These are phyloP conservation scores for Lactarius evosmus DNA, from an alignment of 768 basidiomycete genomes.

Conservation along the genomic window DNA sequence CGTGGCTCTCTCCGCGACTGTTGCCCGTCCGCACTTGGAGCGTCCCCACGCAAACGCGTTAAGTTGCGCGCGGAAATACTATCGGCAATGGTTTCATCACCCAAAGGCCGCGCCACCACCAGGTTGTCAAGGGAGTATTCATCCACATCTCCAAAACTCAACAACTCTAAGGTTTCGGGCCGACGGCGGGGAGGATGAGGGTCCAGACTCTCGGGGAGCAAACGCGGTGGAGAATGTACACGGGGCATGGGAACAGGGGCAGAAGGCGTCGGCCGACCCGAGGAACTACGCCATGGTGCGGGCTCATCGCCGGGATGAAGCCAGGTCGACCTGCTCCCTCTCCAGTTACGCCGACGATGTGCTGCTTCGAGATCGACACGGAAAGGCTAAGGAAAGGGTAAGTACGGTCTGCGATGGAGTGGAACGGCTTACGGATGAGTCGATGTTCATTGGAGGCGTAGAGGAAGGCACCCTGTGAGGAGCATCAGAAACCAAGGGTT, in stretches of 20 bases:
- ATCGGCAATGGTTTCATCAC: slow-evolving; percentile 1
- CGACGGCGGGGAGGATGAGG: slow-evolving; percentile 5
- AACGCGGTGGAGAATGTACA: slow-evolving; percentile 18
- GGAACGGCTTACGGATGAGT: slow-evolving; percentile 8
- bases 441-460: background rate
- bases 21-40: slow-evolving; percentile 10
- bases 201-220: slow-evolving; percentile 13
- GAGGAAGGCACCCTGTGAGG: slow-evolving; percentile 15
- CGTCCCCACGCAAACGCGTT: slow-evolving; percentile 16
- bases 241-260: slow-evolving; percentile 19
- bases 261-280: slow-evolving; percentile 7
- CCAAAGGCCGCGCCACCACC: background rate
- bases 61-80: slow-evolving; percentile 9
- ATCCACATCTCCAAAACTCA: slow-evolving; percentile 16
- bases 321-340: slow-evolving; percentile 11
- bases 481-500: slow-evolving; percentile 9
- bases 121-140: slow-evolving; percentile 10
- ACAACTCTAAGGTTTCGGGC: slow-evolving; percentile 3
- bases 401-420: background rate
- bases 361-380: slow-evolving; percentile 15
- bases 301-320: slow-evolving; percentile 6
- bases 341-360: slow-evolving; percentile 20
- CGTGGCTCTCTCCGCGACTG: slow-evolving; percentile 13
- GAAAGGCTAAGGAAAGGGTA: slow-evolving; percentile 11
- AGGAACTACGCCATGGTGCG: slow-evolving; percentile 13